Conservation (phyloP, 2,329 filamentous ascomycete genomes). For the Cercospora sp. region DNA sequence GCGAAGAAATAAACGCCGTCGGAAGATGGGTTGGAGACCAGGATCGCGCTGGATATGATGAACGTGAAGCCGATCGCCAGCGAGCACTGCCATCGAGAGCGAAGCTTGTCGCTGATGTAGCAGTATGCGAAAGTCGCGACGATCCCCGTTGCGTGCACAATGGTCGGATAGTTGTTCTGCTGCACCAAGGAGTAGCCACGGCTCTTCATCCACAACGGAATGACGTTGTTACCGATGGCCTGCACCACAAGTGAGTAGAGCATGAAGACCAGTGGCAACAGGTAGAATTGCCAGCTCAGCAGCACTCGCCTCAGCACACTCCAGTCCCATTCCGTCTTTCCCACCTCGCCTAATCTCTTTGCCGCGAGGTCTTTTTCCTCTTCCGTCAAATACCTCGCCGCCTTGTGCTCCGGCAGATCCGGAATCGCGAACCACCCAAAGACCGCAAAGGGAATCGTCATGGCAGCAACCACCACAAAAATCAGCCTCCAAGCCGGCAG, state of each 20-base stretch:
- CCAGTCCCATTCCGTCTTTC: slow-evolving; percentile 27
- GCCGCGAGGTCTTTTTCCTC: slow-evolving; percentile 43
- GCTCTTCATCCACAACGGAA: slow-evolving; percentile 49
- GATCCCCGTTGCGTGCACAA: slow-evolving; percentile 46
- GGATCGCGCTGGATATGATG: slow-evolving; percentile 44
- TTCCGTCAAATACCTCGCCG: slow-evolving; percentile 44
- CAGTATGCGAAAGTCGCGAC: slow-evolving; percentile 46
- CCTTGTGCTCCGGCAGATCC: slow-evolving; percentile 45
- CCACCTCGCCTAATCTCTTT: slow-evolving; percentile 40
- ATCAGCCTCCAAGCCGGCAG: slow-evolving; percentile 48
- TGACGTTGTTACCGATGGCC: slow-evolving; percentile 48
- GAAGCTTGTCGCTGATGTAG: slow-evolving; percentile 45
- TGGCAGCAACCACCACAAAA: slow-evolving; percentile 47
- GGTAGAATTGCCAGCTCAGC: slow-evolving; percentile 50
- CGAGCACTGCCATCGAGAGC: slow-evolving; percentile 49
- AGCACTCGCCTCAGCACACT: slow-evolving; percentile 40
- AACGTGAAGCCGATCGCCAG: slow-evolving; percentile 47
- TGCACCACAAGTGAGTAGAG: slow-evolving; percentile 50
- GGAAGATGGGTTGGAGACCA: slow-evolving; percentile 38
- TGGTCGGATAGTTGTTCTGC: slow-evolving; percentile 50
- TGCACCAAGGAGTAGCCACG: slow-evolving; percentile 47
- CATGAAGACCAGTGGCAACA: slow-evolving; percentile 50
- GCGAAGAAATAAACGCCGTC: slow-evolving; percentile 47
- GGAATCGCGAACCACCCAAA: slow-evolving; percentile 51
- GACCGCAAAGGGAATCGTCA: slow-evolving; percentile 46